These are phyloP conservation scores for Aechmea fasciata DNA, from an alignment of 176 grass and related monocot species.

Conservation along the genomic window DNA sequence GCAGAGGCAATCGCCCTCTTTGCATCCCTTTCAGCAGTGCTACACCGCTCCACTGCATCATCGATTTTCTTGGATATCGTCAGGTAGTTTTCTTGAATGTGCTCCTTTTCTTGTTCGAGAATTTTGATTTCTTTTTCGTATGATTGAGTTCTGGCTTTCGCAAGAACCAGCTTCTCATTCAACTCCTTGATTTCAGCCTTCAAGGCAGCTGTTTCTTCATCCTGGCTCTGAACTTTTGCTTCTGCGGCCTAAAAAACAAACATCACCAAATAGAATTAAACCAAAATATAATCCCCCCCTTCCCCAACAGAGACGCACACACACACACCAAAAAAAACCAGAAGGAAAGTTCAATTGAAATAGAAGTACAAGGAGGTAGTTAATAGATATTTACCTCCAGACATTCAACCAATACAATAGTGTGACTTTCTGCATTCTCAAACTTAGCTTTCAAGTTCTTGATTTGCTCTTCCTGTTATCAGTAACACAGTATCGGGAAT, in stretches of 20 bases:
- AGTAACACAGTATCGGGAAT: slow-evolving; percentile 3
- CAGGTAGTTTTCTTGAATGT: slow-evolving; percentile 62
- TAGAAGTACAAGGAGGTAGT: slow-evolving; percentile 6
- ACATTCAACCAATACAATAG: slow-evolving; percentile 31
- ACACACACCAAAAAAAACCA: too few relatives aligned
- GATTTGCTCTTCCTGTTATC: slow-evolving; percentile 59
- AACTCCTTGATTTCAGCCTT: slow-evolving; percentile 71
- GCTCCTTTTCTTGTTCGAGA: slow-evolving; percentile 72
- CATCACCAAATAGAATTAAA: background rate
- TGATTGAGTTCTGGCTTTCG: slow-evolving; percentile 36
- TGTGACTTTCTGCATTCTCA: slow-evolving; percentile 33
- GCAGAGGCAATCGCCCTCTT: slow-evolving; percentile 46
- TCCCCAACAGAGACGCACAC: too few relatives aligned
- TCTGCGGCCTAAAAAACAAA: slow-evolving; percentile 38
- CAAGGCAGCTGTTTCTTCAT: slow-evolving; percentile 41
- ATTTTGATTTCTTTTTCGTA: slow-evolving; percentile 66
- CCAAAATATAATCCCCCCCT: background rate
- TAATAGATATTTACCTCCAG: slow-evolving; percentile 35
- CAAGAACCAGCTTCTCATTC: slow-evolving; percentile 35
- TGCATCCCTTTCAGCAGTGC: slow-evolving; percentile 45
- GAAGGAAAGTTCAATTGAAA: background rate
- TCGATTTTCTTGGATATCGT: slow-evolving; percentile 61
- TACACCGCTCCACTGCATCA: slow-evolving; percentile 43
- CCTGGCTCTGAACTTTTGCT: slow-evolving; percentile 30
- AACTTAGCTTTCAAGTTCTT: slow-evolving; percentile 53